Evolutionary conservation across 495 filamentous ascomycete genomes (phyloP).

Genomic region (Tuber borchii): DNA sequence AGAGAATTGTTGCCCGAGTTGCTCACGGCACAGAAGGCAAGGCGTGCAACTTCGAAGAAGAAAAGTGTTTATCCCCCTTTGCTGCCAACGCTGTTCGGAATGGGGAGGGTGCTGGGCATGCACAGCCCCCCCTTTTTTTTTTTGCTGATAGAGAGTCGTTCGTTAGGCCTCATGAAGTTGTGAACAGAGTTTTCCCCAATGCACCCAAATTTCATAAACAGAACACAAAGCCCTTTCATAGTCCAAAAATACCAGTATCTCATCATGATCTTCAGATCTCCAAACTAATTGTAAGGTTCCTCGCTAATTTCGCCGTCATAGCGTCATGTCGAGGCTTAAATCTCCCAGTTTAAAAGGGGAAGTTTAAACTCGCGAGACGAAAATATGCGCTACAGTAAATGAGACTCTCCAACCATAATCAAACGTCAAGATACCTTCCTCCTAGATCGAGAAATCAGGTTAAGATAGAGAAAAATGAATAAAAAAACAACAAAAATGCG

Average conservation of each 20-base stretch:
- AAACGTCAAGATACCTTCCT: background rate
- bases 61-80: background rate
- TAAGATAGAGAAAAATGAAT: background rate
- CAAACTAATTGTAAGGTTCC: slow-evolving; percentile 1
- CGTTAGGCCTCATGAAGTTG: background rate
- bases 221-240: background rate
- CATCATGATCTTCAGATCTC: background rate
- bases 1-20: background rate
- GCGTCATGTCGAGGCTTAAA: background rate
- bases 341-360: background rate
- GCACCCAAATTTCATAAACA: background rate
- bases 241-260: background rate
- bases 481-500: background rate
- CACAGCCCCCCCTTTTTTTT: background rate
- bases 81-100: background rate
- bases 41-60: background rate
- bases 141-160: background rate
- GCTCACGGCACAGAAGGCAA: background rate
- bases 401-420: background rate
- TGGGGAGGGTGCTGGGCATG: background rate
- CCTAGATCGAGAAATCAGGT: background rate
- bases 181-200: background rate
- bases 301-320: background rate
- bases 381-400: background rate
- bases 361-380: background rate